Percentiles rank a stretch among this genome's conserved stretches.
phyloP scores from a whole-genome alignment of 257 asterid species.

The Avicennia marina region DNA sequence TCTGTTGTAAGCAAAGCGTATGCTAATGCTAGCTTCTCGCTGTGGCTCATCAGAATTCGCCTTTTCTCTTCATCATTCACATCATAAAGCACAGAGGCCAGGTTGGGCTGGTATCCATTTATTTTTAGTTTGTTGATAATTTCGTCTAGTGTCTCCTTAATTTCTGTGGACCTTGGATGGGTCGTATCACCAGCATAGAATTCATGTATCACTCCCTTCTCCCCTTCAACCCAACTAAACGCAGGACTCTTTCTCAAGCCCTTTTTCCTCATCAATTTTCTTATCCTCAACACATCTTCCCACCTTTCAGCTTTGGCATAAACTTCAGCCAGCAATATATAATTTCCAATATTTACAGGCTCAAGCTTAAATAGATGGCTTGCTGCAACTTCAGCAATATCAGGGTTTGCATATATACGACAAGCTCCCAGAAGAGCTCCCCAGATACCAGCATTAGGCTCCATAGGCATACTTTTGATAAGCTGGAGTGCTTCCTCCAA shows the following conservation, averaged over 20 bases:
- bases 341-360: constrained; percentile 62
- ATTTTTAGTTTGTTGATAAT: constrained; percentile 27
- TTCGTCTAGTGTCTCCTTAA: constrained; percentile 33
- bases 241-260: constrained; percentile 63
- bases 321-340: constrained; percentile 58
- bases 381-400: constrained; percentile 77
- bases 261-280: constrained; percentile 44
- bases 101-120: constrained; percentile 52
- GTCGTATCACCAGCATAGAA: constrained; percentile 62
- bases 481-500: constrained; percentile 55
- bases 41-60: constrained; percentile 54
- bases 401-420: constrained; percentile 46
- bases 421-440: constrained; percentile 86
- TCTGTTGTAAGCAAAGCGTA: constrained; percentile 40
- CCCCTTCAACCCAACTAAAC: constrained; percentile 71
- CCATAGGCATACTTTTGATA: constrained; percentile 52
- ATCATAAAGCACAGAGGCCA: constrained; percentile 54
- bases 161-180: constrained; percentile 48
- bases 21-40: constrained; percentile 75
- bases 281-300: constrained; percentile 55
- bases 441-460: constrained; percentile 69
- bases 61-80: constrained; percentile 60
- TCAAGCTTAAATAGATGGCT: constrained; percentile 57
- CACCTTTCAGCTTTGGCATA: constrained; percentile 71
- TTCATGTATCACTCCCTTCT: constrained; percentile 56